Evolutionary conservation across 2,329 filamentous ascomycete species (phyloP).

Genomic region (Alternaria sp.): DNA sequence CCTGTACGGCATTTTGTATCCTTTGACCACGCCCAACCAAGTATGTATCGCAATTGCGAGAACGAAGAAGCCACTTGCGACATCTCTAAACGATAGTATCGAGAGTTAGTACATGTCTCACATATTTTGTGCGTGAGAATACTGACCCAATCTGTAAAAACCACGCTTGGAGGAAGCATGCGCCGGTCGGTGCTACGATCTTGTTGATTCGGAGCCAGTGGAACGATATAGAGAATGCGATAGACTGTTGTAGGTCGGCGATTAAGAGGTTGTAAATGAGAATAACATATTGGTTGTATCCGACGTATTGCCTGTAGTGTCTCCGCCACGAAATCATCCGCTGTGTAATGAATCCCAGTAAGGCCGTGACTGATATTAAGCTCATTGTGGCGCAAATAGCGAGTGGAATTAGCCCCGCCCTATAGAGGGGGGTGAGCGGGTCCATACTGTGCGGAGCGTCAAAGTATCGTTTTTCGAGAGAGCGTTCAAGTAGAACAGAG

Average conservation of each 20-base stretch:
- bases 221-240: constrained; percentile 60
- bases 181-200: constrained; percentile 54
- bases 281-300: constrained; percentile 64
- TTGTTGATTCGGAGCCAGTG: constrained; percentile 57
- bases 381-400: constrained; percentile 58
- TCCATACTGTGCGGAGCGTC: constrained; percentile 43
- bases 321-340: constrained; percentile 61
- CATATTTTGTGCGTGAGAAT: background rate
- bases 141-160: constrained; percentile 57
- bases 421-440: constrained; percentile 38
- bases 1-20: constrained; percentile 56
- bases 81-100: constrained; percentile 47
- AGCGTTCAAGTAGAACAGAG: constrained; percentile 14
- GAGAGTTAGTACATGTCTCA: background rate
- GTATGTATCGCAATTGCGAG: constrained; percentile 64
- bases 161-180: constrained; percentile 61
- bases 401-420: constrained; percentile 57
- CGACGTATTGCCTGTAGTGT: constrained; percentile 59
- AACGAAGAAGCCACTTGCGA: constrained; percentile 62
- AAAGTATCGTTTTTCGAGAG: constrained; percentile 31
- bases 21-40: constrained; percentile 59
- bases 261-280: constrained; percentile 63
- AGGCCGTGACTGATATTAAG: constrained; percentile 53
- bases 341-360: constrained; percentile 60
- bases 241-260: constrained; percentile 62